phyloP scores from a whole-genome alignment of 2,329 filamentous ascomycete genomes.

The Penicillium sp. region DNA sequence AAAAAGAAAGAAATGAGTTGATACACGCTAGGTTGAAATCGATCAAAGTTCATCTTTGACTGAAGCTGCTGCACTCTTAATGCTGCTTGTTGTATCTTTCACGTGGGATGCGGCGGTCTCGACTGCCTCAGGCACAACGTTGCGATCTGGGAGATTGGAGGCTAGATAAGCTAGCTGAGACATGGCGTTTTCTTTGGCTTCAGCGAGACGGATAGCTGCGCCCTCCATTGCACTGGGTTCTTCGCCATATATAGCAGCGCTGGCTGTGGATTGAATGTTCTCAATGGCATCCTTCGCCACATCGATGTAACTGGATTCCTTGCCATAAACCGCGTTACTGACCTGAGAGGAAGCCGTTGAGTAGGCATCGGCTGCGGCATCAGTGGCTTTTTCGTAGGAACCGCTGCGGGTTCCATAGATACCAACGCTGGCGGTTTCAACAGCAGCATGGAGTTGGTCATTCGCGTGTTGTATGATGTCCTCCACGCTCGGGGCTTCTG shows the following conservation, averaged over 20 bases:
- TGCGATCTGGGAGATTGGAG: constrained; percentile 24
- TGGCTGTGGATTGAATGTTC: constrained; percentile 55
- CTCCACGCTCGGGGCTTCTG: constrained; percentile 57
- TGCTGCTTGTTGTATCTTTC: constrained; percentile 45
- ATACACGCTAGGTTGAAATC: background rate
- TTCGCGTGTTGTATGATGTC: constrained; percentile 57
- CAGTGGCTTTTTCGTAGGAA: constrained; percentile 53
- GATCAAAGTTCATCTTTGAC: constrained; percentile 26
- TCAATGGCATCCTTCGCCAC: constrained; percentile 54
- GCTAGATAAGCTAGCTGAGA: constrained; percentile 33
- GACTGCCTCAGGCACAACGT: constrained; percentile 33
- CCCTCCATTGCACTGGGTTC: constrained; percentile 37
- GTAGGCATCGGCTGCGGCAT: constrained; percentile 53
- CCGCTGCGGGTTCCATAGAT: constrained; percentile 58
- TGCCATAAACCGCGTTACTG: constrained; percentile 56
- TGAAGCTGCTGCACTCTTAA: constrained; percentile 45
- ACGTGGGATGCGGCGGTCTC: constrained; percentile 42
- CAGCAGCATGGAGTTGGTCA: constrained; percentile 56
- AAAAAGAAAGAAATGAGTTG: constrained; percentile 7
- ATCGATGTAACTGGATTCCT: constrained; percentile 51
- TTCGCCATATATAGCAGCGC: constrained; percentile 56
- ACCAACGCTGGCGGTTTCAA: constrained; percentile 57
- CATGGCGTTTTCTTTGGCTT: constrained; percentile 33
- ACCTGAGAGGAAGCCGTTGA: constrained; percentile 49
- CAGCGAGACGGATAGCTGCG: constrained; percentile 29